Conservation (phyloP, 2,329 filamentous ascomycete species). For the Tolypocladium amazonense region DNA sequence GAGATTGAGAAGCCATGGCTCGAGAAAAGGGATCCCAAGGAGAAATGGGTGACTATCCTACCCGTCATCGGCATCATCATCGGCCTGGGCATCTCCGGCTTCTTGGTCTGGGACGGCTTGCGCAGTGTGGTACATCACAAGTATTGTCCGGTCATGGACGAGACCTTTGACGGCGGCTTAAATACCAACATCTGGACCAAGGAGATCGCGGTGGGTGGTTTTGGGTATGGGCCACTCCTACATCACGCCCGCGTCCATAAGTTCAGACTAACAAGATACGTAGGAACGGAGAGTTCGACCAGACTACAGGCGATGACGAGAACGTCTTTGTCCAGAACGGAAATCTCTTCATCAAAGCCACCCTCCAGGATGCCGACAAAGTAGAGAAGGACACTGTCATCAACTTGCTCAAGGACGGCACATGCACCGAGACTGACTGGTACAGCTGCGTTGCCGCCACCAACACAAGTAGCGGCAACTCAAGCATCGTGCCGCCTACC, state of each 20-base stretch:
- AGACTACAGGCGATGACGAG: conserved; percentile 60
- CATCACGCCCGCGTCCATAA: not conserved
- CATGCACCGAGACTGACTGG: conserved; percentile 50
- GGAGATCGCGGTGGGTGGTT: conserved; percentile 66
- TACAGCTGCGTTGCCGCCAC: conserved; percentile 58
- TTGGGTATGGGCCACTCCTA: conserved; percentile 45
- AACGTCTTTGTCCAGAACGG: conserved; percentile 66
- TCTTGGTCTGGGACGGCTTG: conserved; percentile 68
- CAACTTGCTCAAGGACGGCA: conserved; percentile 54
- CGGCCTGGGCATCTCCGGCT: conserved; percentile 56
- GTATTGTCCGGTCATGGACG: conserved; percentile 58
- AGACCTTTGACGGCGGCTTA: conserved; percentile 51
- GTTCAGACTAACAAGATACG: not conserved
- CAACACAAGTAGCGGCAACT: conserved; percentile 60
- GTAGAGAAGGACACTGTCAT: conserved; percentile 57
- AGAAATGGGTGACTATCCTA: conserved; percentile 81
- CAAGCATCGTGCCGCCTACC: conserved; percentile 66
- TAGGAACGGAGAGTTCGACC: conserved; percentile 72
- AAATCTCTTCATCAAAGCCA: conserved; percentile 64
- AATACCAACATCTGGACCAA: conserved; percentile 58
- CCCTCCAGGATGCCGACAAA: conserved; percentile 57
- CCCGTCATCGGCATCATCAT: conserved; percentile 61
- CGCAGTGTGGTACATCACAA: conserved; percentile 62
- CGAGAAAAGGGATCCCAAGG: conserved; percentile 59
- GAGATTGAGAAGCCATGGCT: conserved; percentile 71